A percentile compares a stretch with the other conserved stretches of the same genome.
These are phyloP conservation scores for Melaleuca alternifolia DNA, from an alignment of 345 rosid species.

Conservation along the genomic window DNA sequence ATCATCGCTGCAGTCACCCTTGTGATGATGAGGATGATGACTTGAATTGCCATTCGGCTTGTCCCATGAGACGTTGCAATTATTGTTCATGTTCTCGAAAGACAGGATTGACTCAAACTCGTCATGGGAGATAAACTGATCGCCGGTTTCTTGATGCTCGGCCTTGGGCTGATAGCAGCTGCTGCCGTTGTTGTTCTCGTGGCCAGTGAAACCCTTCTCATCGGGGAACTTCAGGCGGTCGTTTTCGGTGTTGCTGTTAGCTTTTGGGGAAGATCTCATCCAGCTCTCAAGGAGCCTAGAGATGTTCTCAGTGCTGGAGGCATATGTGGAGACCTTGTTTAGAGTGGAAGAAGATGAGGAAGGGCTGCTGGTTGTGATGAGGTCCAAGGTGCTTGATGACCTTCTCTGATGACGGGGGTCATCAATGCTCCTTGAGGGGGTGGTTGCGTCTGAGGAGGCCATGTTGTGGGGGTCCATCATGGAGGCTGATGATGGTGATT, in stretches of 20 bases:
- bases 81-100: constrained; percentile 32
- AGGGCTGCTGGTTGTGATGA: constrained; percentile 7
- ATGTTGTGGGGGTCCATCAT: constrained; percentile 8
- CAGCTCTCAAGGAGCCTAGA: constrained; percentile 17
- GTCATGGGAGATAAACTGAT: constrained; percentile 29
- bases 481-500: constrained; percentile 9
- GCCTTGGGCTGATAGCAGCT: constrained; percentile 10
- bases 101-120: constrained; percentile 53
- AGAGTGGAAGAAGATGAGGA: background rate
- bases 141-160: constrained; percentile 26
- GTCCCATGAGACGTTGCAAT: constrained; percentile 23
- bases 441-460: constrained; percentile 13
- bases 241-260: background rate
- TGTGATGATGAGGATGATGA: background rate
- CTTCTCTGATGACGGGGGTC: constrained; percentile 3
- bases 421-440: constrained; percentile 6
- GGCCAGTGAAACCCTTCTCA: background rate
- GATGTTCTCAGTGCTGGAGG: constrained; percentile 83
- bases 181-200: background rate
- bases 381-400: constrained; percentile 10
- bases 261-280: constrained; percentile 12
- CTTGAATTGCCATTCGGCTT: constrained; percentile 7
- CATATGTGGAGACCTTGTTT: constrained; percentile 36
- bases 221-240: background rate
- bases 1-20: background rate